These are phyloP conservation scores for Uronychia binucleata DNA, from an alignment of 73 alveolate species.

Conservation along the genomic window DNA sequence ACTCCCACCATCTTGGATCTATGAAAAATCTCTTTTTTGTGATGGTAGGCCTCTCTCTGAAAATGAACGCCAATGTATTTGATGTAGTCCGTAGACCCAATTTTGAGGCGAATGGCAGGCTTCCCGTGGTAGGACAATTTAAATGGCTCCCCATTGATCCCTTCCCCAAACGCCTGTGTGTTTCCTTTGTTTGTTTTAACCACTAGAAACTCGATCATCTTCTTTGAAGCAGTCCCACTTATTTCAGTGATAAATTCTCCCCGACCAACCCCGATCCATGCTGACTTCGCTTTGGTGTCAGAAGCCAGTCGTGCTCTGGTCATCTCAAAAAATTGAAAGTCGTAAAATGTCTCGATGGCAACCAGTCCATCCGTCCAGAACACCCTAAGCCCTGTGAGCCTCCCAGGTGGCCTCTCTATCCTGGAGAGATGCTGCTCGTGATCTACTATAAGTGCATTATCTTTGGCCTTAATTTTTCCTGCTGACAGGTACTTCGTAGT, in stretches of 20 bases:
- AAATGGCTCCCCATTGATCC: constrained; percentile 8
- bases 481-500: not conserved
- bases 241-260: constrained; percentile 6
- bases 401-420: not conserved
- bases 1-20: not conserved
- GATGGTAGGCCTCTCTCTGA: not conserved
- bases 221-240: not conserved
- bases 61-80: constrained; percentile 8
- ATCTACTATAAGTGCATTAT: not conserved
- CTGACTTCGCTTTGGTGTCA: no score
- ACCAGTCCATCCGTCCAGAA: not conserved
- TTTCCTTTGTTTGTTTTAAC: constrained; percentile 7
- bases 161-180: constrained; percentile 15
- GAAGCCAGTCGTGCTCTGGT: no score
- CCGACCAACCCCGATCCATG: not conserved
- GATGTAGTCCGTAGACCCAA: not conserved
- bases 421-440: not conserved
- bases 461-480: not conserved
- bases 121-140: not conserved
- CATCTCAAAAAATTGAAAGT: not conserved
- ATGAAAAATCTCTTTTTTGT: not conserved
- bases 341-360: constrained; percentile 7
- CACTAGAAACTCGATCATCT: not conserved
- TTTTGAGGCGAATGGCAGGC: not conserved
- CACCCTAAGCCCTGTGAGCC: constrained; percentile 8